Evolutionary conservation across 164 flowering plant species (phyloP).

Genomic region (Stephania yunnanensis): DNA sequence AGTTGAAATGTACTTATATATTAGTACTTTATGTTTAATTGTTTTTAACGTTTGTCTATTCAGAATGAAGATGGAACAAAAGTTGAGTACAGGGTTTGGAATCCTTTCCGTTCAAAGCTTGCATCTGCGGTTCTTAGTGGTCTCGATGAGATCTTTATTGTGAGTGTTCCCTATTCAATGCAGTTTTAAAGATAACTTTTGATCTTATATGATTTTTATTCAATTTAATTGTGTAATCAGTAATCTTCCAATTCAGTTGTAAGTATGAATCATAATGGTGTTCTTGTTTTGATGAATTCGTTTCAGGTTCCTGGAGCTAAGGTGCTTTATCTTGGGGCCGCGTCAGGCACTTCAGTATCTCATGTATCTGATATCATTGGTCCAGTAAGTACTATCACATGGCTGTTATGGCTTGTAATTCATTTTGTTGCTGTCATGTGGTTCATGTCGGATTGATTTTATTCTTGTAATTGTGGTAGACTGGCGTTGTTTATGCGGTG

Average conservation of each 20-base stretch:
- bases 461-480: constrained; percentile 29
- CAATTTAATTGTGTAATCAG: background rate
- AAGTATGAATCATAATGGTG: background rate
- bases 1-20: background rate
- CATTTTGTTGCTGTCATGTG: background rate
- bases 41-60: background rate
- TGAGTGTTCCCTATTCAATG: constrained; percentile 25
- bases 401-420: background rate
- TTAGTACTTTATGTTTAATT: too few species aligned
- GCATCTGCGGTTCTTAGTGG: constrained; percentile 94
- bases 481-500: constrained; percentile 85
- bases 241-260: too few species aligned
- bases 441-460: background rate
- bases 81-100: constrained; percentile 88
- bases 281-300: background rate
- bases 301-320: constrained; percentile 74
- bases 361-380: constrained; percentile 98
- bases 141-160: constrained; percentile 85
- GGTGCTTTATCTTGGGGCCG: constrained; percentile 94
- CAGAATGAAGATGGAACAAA: constrained; percentile 93
- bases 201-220: background rate
- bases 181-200: background rate
- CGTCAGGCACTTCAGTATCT: constrained; percentile 95
- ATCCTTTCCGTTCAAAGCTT: constrained; percentile 93
- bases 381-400: constrained; percentile 54